A percentile compares a stretch with the other conserved stretches of the same genome.
Conservation (phyloP, 164 flowering plant genomes). For the Chimonanthus praecox region DNA sequence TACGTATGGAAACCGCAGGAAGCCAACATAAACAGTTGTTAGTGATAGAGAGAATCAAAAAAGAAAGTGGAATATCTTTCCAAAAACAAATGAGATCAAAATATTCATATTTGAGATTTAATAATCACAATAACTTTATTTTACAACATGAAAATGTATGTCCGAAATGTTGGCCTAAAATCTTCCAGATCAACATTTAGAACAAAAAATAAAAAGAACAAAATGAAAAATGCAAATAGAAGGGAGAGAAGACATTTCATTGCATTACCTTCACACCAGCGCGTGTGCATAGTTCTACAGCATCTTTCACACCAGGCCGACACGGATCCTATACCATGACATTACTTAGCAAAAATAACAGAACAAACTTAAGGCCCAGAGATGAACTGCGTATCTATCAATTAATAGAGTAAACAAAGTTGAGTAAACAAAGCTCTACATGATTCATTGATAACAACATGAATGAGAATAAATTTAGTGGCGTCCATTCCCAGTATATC, state of each 20-base stretch:
- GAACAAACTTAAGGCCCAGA: not conserved
- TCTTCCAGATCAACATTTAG: not conserved
- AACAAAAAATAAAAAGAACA: not conserved
- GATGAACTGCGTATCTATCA: not conserved
- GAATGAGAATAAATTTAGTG: no score
- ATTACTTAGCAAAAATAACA: not conserved
- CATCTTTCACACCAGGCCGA: constrained; percentile 77
- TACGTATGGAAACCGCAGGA: no score
- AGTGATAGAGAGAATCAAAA: no score
- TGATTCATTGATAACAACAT: no score
- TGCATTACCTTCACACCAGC: constrained; percentile 91
- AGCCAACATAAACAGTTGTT: no score
- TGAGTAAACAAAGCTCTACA: not conserved
- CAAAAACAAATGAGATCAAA: no score
- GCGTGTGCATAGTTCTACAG: constrained; percentile 65
- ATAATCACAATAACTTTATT: no score
- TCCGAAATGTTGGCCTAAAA: no score
- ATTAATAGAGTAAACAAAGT: not conserved
- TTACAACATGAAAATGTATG: no score
- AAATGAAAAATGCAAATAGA: not conserved
- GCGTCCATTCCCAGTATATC: no score
- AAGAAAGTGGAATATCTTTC: no score
- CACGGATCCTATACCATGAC: constrained; percentile 77
- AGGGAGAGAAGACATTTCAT: not conserved
- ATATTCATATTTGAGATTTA: no score